Evolutionary conservation across 352 stramenopile genomes (phyloP).

Genomic region (Pythium oligandrum): DNA sequence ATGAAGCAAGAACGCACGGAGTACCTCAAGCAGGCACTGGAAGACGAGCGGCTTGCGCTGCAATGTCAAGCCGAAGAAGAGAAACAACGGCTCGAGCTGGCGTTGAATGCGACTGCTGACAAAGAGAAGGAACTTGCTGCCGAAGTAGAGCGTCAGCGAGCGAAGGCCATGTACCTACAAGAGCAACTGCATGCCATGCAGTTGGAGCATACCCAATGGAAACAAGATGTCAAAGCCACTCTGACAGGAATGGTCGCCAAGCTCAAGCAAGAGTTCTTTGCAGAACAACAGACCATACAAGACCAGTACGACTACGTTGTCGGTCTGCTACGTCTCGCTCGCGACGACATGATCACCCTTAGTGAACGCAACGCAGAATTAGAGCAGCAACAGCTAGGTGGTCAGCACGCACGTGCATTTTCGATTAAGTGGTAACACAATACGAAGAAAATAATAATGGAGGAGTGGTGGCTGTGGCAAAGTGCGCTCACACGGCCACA

Average conservation of each 20-base stretch:
- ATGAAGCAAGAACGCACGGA: slow-evolving; percentile 66
- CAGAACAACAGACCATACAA: slow-evolving; percentile 43
- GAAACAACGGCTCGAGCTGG: slow-evolving; percentile 41
- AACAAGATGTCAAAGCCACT: slow-evolving; percentile 34
- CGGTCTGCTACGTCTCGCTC: slow-evolving; percentile 44
- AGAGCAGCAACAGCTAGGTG: slow-evolving; percentile 23
- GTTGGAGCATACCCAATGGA: slow-evolving; percentile 54
- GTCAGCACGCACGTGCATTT: neutral
- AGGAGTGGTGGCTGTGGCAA: too few species aligned
- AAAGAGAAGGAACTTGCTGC: slow-evolving; percentile 79
- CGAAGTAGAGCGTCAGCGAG: slow-evolving; percentile 62
- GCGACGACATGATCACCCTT: slow-evolving; percentile 61
- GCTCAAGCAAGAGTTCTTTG: slow-evolving; percentile 46
- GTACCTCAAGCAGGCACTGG: slow-evolving; percentile 56
- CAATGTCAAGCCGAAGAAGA: slow-evolving; percentile 56
- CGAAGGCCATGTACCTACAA: slow-evolving; percentile 39
- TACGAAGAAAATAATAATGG: too few species aligned
- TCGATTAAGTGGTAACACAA: neutral
- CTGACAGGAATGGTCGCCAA: slow-evolving; percentile 42
- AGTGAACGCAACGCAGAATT: slow-evolving; percentile 48
- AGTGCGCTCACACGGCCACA: too few species aligned
- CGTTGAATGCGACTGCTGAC: slow-evolving; percentile 46
- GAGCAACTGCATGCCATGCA: slow-evolving; percentile 55
- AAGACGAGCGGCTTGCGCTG: slow-evolving; percentile 55
- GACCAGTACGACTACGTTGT: slow-evolving; percentile 46